A percentile compares a stretch with the other conserved stretches of the same genome.
These are phyloP conservation scores for Tetrahymena thermophila DNA, from an alignment of 73 alveolate species.

Conservation along the genomic window DNA sequence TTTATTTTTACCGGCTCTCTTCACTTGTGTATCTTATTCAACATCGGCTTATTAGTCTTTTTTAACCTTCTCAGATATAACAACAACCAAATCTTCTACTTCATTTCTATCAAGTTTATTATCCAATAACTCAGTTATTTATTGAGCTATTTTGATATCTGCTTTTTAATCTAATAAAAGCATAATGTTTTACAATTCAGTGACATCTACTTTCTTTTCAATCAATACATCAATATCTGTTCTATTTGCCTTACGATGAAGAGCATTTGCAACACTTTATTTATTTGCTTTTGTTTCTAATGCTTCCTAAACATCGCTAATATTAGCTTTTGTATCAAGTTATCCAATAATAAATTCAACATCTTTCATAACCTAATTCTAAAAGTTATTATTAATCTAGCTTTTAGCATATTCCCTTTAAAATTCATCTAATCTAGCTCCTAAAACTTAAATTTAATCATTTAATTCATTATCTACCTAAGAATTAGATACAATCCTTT, in stretches of 20 bases:
- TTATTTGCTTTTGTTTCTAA: slow-evolving; percentile 78
- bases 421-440: slow-evolving; percentile 36
- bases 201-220: slow-evolving; percentile 54
- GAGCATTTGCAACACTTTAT: slow-evolving; percentile 83
- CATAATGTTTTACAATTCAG: slow-evolving; percentile 41
- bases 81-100: slow-evolving; percentile 13
- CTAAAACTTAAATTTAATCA: slow-evolving; percentile 52
- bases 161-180: slow-evolving; percentile 5
- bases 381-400: slow-evolving; percentile 42
- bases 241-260: slow-evolving; percentile 87
- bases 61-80: slow-evolving; percentile 2
- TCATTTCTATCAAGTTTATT: slow-evolving; percentile 14
- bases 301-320: slow-evolving; percentile 77
- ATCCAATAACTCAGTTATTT: neutral
- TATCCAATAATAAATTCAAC: slow-evolving; percentile 42
- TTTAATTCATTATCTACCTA: slow-evolving; percentile 67
- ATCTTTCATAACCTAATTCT: slow-evolving; percentile 66
- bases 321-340: slow-evolving; percentile 69
- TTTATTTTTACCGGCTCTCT: slow-evolving; percentile 9
- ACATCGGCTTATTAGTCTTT: neutral
- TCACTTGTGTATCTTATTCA: slow-evolving; percentile 22
- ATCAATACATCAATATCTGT: slow-evolving; percentile 68
- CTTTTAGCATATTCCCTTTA: slow-evolving; percentile 59
- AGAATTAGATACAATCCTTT: slow-evolving; percentile 60
- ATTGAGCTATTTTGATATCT: slow-evolving; percentile 9